Conservation (phyloP, 371 early-diverging fungal species). For the Hamiltosporidium tvaerminnensis region DNA sequence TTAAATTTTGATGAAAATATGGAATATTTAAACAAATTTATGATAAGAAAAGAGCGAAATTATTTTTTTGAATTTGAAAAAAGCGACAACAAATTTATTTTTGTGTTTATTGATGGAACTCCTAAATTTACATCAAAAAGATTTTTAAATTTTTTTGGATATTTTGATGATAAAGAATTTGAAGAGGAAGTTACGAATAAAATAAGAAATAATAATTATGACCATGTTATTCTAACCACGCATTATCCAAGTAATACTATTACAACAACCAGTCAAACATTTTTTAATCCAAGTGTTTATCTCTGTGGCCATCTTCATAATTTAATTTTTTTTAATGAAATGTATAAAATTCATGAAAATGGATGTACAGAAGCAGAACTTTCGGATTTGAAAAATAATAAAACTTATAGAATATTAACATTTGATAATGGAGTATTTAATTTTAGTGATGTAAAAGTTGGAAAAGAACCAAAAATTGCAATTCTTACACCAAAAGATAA, state of each 20-base stretch:
- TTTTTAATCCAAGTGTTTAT: not conserved
- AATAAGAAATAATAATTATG: not conserved
- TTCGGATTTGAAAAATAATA: not conserved
- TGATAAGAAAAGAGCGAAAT: no score
- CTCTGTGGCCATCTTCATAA: not conserved
- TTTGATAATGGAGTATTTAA: not conserved
- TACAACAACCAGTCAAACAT: not conserved
- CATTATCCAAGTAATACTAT: not conserved
- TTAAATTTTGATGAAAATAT: not conserved
- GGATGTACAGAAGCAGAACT: not conserved
- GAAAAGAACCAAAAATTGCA: not conserved
- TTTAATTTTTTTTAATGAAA: not conserved
- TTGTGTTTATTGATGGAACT: not conserved
- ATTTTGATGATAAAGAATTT: not conserved
- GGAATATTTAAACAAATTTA: not conserved
- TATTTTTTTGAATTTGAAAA: not conserved
- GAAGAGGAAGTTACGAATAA: no score
- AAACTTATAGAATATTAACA: not conserved
- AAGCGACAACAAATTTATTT: not conserved
- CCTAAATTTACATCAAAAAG: not conserved
- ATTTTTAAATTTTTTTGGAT: not conserved
- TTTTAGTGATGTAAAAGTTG: not conserved
- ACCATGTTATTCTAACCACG: not conserved
- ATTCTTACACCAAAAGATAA: not conserved
- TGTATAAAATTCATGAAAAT: not conserved